Percentiles rank a stretch among this genome's conserved stretches.
Conservation (phyloP, 1,284 basidiomycete species). For the Ustilago bromivora region DNA sequence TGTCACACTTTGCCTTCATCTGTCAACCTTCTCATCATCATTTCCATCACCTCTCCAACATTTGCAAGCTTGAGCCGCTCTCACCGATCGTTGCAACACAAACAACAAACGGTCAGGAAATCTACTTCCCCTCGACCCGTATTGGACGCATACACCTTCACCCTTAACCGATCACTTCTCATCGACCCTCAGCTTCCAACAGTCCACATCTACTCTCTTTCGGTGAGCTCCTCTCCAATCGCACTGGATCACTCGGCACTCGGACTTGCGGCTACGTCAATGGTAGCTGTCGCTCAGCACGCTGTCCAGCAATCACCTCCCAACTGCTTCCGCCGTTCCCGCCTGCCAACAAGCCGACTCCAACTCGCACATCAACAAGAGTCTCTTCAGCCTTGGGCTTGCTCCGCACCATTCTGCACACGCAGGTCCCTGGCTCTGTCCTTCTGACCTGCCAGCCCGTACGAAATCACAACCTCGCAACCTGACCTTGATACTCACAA, state of each 20-base stretch:
- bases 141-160: neutral
- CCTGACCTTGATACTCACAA: neutral
- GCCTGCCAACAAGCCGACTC: conserved; percentile 35
- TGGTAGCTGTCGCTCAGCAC: neutral
- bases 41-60: neutral
- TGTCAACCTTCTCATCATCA: neutral
- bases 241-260: neutral
- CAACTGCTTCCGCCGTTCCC: neutral
- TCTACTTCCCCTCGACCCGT: neutral
- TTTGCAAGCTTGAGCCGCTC: neutral
- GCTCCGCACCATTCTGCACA: conserved; percentile 48
- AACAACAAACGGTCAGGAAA: no score
- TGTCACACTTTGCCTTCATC: neutral
- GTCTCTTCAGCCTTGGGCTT: conserved; percentile 13
- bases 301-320: conserved; percentile 1
- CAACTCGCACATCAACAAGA: neutral
- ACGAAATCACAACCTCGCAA: neutral
- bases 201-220: neutral
- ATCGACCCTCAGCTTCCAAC: no score
- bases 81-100: no score
- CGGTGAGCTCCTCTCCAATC: neutral
- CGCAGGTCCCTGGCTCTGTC: conserved; percentile 22
- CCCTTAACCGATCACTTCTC: neutral
- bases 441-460: neutral
- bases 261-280: neutral